Evolutionary conservation across 768 basidiomycete species (phyloP), one percentile per base, ranked within the genome.

Genomic region (Russula dissimulans): DNA sequence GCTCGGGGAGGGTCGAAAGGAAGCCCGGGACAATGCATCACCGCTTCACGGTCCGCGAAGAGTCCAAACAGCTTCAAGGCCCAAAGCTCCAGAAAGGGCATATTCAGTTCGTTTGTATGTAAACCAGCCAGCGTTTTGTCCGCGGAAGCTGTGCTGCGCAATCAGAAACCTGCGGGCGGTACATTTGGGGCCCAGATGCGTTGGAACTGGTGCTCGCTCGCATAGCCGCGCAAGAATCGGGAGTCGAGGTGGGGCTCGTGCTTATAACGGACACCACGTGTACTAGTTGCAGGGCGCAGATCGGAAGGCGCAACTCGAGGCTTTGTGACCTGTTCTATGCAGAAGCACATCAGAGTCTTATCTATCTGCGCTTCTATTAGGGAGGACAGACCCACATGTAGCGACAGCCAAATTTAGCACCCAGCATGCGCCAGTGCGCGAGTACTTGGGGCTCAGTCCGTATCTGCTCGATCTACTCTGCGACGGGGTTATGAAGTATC

Each of bases 41-140:
- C 34, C 22, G 34, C 34, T 5, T 36, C 34, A 36, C 34, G 5
- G 7, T 17, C 1, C 31, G 26, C 6, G 57, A 47, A 22, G 0
- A 18, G 31, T 9, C 17, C 8, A 14, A 39, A 26, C 54, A 6
- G 17, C 12, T 43, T 29, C 60, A 50, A 47, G 50, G 50, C 39
- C 18, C 38, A 32, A 31, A 39, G 56, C 43, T 52, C 60, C 38
- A 14, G 4, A 52, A 52, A 42, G 3, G 44, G 56, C 17, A 52
- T 57, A 61, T 57, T 26, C 56, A 49, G 57, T 61, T 18, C 50
- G 36, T 52, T 31, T 56, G 36, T 31, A 44, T 49, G 36, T 38
- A 7, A 31, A 7, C 39, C 51, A 44, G 44, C 41, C 60, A 61
- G 60, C 60, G 56, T 47, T 10, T 9, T n/a, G 50, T 57, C 60